Base-by-base conservation (phyloP, 1,139 yeast genomes). In the Magnusiomyces magnusii region DNA sequence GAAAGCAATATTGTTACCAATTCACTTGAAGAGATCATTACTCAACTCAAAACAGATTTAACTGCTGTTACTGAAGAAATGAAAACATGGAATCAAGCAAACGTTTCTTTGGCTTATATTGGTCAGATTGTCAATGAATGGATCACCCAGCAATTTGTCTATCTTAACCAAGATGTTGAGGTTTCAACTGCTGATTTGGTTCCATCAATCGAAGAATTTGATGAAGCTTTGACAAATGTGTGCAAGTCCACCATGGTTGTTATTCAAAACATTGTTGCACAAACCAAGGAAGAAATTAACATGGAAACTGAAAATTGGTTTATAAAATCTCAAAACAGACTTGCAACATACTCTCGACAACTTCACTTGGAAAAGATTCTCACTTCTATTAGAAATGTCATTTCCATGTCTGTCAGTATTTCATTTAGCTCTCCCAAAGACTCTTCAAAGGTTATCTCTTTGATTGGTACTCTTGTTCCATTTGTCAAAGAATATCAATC, bases 251-350 rank as follows among this genome's bases (percentile, higher is more conserved):
- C 89, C 36, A 73, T 91, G 59, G 77, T 91, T 51, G 78, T 86
- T 0, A 80, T 87, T 63, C 97, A 91, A 72, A 80, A 81, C 62
- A 68, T 82, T 17, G 70, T 76, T 58, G 71, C 71, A 31, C 73
- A 75, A 69, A 54, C 65, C 65, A 0, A 53, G 7, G 63, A 62
- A n/a, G 73, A 68, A 13, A 67, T 70, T 13, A 66, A 82, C 1
- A 65, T 71, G 1, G 81, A 76, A 54, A 87, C 81, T 13, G 82
- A 79, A 51, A 87, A 85, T 62, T 87, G 96, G 95, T 76, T 87
- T 49, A 70, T 76, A 13, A 61, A 68, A 1, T 66, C 83, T 1
- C 87, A 85, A 63, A 76, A 76, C 57, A 76, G 78, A 56, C 64
- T 83, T 1, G 63, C 68, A 47, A 71, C 63, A 25, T 74, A 78